Conservation (phyloP, 495 filamentous ascomycete genomes). For the Aspergillus steynii region DNA sequence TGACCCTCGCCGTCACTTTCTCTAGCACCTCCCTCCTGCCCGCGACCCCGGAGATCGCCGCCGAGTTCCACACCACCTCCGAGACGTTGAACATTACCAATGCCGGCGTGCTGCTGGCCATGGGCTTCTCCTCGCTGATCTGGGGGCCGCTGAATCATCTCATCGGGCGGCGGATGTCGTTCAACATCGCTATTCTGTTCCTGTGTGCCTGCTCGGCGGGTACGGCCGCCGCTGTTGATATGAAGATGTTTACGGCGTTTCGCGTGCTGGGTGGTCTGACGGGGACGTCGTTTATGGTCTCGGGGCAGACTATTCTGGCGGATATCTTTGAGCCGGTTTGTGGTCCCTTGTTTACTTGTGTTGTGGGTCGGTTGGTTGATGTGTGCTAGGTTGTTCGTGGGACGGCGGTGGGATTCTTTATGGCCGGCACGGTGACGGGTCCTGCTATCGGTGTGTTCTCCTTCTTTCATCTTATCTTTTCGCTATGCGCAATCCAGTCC, state of each 20-base stretch:
- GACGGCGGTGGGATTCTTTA: conserved; percentile 56
- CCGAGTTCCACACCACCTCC: conserved; percentile 36
- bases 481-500: no score
- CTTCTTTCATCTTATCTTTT: background rate
- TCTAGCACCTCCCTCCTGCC: conserved; percentile 44
- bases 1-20: conserved; percentile 46
- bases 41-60: conserved; percentile 43
- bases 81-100: conserved; percentile 47
- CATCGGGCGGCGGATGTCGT: conserved; percentile 35
- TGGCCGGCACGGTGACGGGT: conserved; percentile 55
- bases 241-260: conserved; percentile 44
- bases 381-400: conserved; percentile 49
- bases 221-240: conserved; percentile 32
- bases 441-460: conserved; percentile 54
- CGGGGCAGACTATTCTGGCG: conserved; percentile 47
- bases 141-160: conserved; percentile 51
- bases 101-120: conserved; percentile 55
- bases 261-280: conserved; percentile 42
- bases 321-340: conserved; percentile 49
- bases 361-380: background rate
- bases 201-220: conserved; percentile 38
- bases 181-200: conserved; percentile 40
- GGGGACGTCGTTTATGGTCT: conserved; percentile 49
- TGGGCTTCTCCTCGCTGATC: conserved; percentile 56
- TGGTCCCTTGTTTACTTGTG: conserved; percentile 1